These are phyloP conservation scores for Alternaria arborescens DNA, from an alignment of 2,329 filamentous ascomycete species.

Conservation along the genomic window DNA sequence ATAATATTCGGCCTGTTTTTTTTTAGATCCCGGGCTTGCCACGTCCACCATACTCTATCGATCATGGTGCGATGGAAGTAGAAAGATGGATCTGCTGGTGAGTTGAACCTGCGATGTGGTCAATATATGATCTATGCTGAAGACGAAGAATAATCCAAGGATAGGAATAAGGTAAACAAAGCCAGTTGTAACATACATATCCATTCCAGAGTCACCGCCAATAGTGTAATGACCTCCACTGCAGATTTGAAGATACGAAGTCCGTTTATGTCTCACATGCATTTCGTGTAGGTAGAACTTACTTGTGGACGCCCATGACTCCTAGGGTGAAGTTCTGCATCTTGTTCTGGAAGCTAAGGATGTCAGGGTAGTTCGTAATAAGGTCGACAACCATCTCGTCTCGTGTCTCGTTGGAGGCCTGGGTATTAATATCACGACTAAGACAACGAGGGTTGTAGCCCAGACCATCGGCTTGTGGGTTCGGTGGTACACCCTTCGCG, in stretches of 20 bases:
- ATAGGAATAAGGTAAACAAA: background rate
- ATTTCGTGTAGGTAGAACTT: no score
- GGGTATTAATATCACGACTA: background rate
- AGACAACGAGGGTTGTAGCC: background rate
- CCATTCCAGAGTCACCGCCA: background rate
- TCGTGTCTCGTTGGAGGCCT: background rate
- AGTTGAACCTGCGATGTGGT: background rate
- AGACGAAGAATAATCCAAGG: background rate
- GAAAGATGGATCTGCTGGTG: background rate
- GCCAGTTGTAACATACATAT: background rate
- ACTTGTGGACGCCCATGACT: background rate
- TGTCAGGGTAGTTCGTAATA: background rate
- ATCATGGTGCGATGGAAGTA: background rate
- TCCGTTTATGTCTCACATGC: no score
- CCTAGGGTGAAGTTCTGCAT: background rate
- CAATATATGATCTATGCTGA: background rate
- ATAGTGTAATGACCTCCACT: background rate
- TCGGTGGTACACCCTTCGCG: background rate
- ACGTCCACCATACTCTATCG: background rate
- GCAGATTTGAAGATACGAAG: no score
- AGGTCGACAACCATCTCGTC: background rate
- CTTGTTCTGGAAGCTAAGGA: background rate
- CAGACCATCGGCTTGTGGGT: background rate
- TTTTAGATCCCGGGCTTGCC: background rate
- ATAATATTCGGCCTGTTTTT: background rate